Base-by-base conservation (phyloP, 2,329 filamentous ascomycete species). In the Pyrenophora teres region DNA sequence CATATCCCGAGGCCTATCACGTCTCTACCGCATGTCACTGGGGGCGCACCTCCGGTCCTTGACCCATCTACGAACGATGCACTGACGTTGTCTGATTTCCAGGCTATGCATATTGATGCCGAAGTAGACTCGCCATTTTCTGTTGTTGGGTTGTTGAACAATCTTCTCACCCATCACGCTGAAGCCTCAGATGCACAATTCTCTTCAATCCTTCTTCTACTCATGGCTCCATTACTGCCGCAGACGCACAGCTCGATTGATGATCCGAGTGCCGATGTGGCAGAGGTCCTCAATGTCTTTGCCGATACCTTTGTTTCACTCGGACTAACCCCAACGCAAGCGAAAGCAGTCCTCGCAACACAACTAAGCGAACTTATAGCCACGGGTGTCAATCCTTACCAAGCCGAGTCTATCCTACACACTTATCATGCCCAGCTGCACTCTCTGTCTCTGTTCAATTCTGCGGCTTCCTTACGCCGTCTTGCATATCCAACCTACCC, bases 401-500 rank as follows among this genome's bases (percentile, higher is more conserved):
- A 85, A 60, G 75, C 81, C 41, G 82, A 85, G 63, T 73, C 76
- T 39, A 80, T 85, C 36, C 77, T 85, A 36, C 75, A 78, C 35
- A 74, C 78, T 3, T 86, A 86, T 65, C 82, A 87, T 67, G 78
- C 80, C 42, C 81, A 82, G 49, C 74, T 87, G 18, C 66, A 77
- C 15, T 69, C 69, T 19, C 70, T 78, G 10, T 76, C 63, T 44
- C 77, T 78, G 41, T 82, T 71, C 71, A 80, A 74, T 67, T 78
- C 71, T 62, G 83, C 83, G 4, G 81, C 82, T 8, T 76, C 80
- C 30, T 70, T 87, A n/a, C 81, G 84, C 21, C 76, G 79, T 37
- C 71, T 82, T 32, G 77, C 79, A 42, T 83, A 84, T 46, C 79
- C 82, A 3, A 72, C 73, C 3, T 84, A 83, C 53, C 81, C 81